Base-by-base conservation (phyloP, 768 basidiomycete genomes). In the Boletales sp. region DNA sequence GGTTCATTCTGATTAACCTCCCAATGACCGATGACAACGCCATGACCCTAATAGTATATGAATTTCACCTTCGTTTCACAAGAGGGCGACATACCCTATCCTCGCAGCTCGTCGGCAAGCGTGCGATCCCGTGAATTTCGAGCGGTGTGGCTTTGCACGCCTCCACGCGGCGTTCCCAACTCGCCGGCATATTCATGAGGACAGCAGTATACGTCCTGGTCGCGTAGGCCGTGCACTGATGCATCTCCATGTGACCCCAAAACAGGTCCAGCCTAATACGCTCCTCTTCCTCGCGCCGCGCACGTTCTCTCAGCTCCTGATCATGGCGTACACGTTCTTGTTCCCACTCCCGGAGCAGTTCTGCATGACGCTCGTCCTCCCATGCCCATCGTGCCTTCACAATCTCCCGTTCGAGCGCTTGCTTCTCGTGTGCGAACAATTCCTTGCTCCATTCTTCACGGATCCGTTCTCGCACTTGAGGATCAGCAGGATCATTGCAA, bases 151-250 rank as follows among this genome's bases (percentile, higher is more conserved):
- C 56, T 34, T 40, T 63, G 51, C 65, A 67, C 11, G 59, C 59
- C n/a, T 60, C 56, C 3, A 68, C n/a, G 3, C 53, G 51, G 2
- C 12, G 50, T 37, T 44, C 48, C 47, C 65, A 69, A 8, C 40
- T 28, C 13, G 25, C 17, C 2, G 67, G 70, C 2, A 68, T 47
- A 36, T 71, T 71, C 41, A 55, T 51, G 0, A 71, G 48, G 6
- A 56, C 44, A 0, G 70, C 69, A 10, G 62, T 60, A 10, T 69
- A 72, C 49, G 63, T 60, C 31, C 65, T 53, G 25, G 60, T 62
- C 1, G 55, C 63, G 14, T 62, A 69, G 0, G 61, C 57, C 21
- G 49, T 58, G 54, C 70, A 71, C 28, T 56, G 44, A 18, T 64
- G 59, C 3, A 48, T 41, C 15, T 51, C 45, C 21, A 62, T 40